phyloP scores from a whole-genome alignment of 2,329 filamentous ascomycete genomes.

The Paraphaeosphaeria sporulosa region DNA sequence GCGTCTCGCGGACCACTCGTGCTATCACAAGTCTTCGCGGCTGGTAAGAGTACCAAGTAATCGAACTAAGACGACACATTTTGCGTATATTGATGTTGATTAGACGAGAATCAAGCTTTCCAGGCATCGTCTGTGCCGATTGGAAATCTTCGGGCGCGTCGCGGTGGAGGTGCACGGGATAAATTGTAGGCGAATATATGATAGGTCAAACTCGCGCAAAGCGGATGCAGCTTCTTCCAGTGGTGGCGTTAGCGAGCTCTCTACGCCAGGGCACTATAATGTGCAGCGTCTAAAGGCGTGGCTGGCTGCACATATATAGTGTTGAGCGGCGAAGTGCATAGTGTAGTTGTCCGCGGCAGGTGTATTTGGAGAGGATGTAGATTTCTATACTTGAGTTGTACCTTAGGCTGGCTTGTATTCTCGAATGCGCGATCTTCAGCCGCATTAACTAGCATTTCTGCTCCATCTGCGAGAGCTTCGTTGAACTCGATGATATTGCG shows the following conservation, averaged over 20 bases:
- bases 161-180: conserved; percentile 37
- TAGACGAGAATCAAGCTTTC: conserved; percentile 30
- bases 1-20: conserved; percentile 22
- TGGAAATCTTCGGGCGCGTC: conserved; percentile 30
- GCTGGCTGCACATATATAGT: background rate
- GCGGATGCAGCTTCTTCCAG: conserved; percentile 18
- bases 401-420: background rate
- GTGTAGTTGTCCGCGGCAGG: background rate
- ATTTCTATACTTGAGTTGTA: too few species aligned
- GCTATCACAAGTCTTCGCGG: conserved; percentile 26
- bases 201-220: conserved; percentile 27
- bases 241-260: conserved; percentile 28
- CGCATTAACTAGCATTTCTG: background rate
- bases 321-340: background rate
- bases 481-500: background rate
- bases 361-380: background rate
- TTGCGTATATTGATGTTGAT: conserved; percentile 44
- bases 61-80: conserved; percentile 30
- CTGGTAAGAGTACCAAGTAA: conserved; percentile 26
- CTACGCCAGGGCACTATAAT: conserved; percentile 14
- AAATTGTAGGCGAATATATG: conserved; percentile 37
- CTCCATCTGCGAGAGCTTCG: background rate
- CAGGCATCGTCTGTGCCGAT: conserved; percentile 29
- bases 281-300: background rate
- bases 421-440: background rate